Evolutionary conservation across 2,329 filamentous ascomycete species (phyloP).

Genomic region (Nothophoma quercina): DNA sequence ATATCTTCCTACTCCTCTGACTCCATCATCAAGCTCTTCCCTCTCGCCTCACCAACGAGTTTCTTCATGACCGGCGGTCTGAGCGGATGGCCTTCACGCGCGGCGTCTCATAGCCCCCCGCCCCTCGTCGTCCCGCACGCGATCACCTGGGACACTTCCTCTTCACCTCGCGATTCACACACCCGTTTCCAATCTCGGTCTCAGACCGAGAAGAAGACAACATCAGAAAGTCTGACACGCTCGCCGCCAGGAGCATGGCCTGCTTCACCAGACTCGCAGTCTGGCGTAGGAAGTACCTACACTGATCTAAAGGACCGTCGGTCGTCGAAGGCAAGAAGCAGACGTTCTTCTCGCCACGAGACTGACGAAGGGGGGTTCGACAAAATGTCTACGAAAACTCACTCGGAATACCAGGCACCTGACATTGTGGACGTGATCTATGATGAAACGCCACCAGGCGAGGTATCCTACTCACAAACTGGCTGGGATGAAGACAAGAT

Average conservation of each 20-base stretch:
- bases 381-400: slow-evolving; percentile 14
- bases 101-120: background rate
- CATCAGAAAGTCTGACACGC: no score
- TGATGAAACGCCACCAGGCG: slow-evolving; percentile 14
- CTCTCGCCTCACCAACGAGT: slow-evolving; percentile 22
- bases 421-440: slow-evolving; percentile 27
- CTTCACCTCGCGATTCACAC: background rate
- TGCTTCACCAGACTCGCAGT: no score
- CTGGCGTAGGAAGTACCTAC: no score
- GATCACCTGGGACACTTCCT: background rate
- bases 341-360: background rate
- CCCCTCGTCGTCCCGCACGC: slow-evolving; percentile 5
- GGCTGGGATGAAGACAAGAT: background rate
- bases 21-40: background rate
- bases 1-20: slow-evolving; percentile 15
- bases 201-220: no score
- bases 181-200: background rate
- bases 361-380: slow-evolving; percentile 2
- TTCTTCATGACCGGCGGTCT: slow-evolving; percentile 35
- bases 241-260: no score
- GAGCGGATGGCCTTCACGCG: slow-evolving; percentile 22
- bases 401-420: slow-evolving; percentile 31
- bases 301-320: no score
- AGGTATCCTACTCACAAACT: background rate
- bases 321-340: no score